Evolutionary conservation across 139 green algal genomes (phyloP).

Genomic region (Haematococcus lacustris): DNA sequence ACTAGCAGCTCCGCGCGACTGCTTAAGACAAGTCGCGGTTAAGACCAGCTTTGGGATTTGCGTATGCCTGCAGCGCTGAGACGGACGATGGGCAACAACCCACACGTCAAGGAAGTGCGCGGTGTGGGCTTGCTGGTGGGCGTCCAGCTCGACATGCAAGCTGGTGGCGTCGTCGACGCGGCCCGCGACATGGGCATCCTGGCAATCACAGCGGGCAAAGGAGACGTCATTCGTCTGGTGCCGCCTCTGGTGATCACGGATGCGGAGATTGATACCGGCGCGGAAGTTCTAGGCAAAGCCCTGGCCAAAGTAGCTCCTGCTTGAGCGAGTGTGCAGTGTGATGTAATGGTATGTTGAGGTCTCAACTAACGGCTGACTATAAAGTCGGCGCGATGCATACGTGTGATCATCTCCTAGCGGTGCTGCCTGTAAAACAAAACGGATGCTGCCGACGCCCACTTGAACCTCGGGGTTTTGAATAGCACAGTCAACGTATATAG

Average conservation of each 20-base stretch:
- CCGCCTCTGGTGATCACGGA: slow-evolving; percentile 85
- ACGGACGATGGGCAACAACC: slow-evolving; percentile 49
- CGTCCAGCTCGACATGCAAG: slow-evolving; percentile 84
- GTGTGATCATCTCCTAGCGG: too few relatives aligned
- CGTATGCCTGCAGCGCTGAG: slow-evolving; percentile 1
- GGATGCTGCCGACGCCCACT: too few relatives aligned
- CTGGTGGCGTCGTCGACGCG: slow-evolving; percentile 61
- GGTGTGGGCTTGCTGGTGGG: slow-evolving; percentile 86
- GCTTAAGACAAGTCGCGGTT: too few relatives aligned
- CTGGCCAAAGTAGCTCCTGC: background rate
- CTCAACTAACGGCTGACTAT: too few relatives aligned
- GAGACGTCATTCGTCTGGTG: slow-evolving; percentile 88
- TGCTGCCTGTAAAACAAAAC: too few relatives aligned
- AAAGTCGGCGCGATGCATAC: too few relatives aligned
- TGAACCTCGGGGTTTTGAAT: too few relatives aligned
- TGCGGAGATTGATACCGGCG: slow-evolving; percentile 73
- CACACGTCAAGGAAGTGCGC: slow-evolving; percentile 83
- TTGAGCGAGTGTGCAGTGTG: too few relatives aligned
- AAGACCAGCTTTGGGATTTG: too few relatives aligned
- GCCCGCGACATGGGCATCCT: slow-evolving; percentile 77
- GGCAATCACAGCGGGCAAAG: slow-evolving; percentile 81
- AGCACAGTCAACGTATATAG: too few relatives aligned
- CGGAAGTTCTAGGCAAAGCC: slow-evolving; percentile 7
- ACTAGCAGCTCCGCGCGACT: too few relatives aligned
- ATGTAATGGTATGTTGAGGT: too few relatives aligned